Evolutionary conservation across 257 asterid species (phyloP).

Genomic region (Thymus mandschuricus): DNA sequence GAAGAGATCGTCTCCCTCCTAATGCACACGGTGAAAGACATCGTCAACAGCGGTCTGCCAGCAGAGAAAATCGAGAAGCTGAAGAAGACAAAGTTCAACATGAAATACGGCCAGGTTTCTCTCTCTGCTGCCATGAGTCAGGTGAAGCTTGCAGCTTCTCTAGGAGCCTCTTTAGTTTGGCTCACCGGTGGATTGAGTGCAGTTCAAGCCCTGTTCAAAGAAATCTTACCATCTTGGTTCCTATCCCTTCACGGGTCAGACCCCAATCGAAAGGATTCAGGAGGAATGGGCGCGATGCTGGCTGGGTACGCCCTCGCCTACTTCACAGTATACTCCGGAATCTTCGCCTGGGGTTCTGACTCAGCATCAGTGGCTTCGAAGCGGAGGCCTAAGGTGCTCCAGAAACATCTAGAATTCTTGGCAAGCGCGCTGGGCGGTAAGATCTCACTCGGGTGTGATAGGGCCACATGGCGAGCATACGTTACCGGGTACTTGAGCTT

Average conservation of each 20-base stretch:
- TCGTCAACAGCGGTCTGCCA: constrained; percentile 61
- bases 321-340: constrained; percentile 59
- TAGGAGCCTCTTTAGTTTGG: constrained; percentile 91
- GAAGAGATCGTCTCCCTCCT: constrained; percentile 81
- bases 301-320: constrained; percentile 88
- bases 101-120: constrained; percentile 82
- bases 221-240: constrained; percentile 89
- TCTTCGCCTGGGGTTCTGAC: constrained; percentile 90
- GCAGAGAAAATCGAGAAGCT: constrained; percentile 59
- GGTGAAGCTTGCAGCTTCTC: constrained; percentile 81
- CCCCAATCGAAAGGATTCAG: constrained; percentile 45
- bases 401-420: constrained; percentile 69
- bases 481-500: constrained; percentile 72
- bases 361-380: constrained; percentile 52
- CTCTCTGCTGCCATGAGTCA: constrained; percentile 72
- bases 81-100: constrained; percentile 54
- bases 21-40: constrained; percentile 76
- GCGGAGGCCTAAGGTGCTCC: constrained; percentile 56
- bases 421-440: constrained; percentile 81
- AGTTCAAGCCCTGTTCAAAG: constrained; percentile 70
- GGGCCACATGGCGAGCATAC: constrained; percentile 80
- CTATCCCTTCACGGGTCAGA: constrained; percentile 60
- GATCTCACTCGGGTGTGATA: constrained; percentile 81
- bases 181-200: constrained; percentile 71
- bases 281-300: constrained; percentile 74